phyloP scores from a whole-genome alignment of 169 alveolate species.

The Cryptosporidium sp. region DNA sequence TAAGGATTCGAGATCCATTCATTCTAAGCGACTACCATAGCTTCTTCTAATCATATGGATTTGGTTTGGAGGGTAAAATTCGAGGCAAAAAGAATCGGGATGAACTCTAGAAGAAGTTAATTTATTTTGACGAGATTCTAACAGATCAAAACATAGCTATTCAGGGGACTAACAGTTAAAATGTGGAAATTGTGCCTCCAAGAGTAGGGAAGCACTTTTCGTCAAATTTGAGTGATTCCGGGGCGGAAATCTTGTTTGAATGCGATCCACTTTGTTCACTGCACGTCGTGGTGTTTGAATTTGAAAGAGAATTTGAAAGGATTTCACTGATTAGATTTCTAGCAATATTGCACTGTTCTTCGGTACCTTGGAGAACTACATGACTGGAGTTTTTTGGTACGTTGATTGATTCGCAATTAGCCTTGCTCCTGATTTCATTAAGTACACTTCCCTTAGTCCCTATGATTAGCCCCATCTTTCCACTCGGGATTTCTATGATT shows the following conservation, averaged over 20 bases:
- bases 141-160: background rate
- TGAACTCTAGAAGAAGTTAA: background rate
- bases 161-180: background rate
- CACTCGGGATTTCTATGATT: conserved; percentile 54
- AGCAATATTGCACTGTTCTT: conserved; percentile 73
- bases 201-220: conserved; percentile 74
- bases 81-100: background rate
- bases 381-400: conserved; percentile 63
- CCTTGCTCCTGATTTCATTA: conserved; percentile 55
- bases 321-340: conserved; percentile 63
- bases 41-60: background rate
- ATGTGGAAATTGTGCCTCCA: conserved; percentile 26
- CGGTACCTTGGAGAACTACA: conserved; percentile 62
- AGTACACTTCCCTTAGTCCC: conserved; percentile 65
- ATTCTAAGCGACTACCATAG: too few relatives aligned
- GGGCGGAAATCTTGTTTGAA: conserved; percentile 19
- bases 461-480: conserved; percentile 62
- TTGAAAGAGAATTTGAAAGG: conserved; percentile 36
- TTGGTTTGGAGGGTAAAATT: background rate
- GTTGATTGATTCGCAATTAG: conserved; percentile 62
- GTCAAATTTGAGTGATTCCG: conserved; percentile 52
- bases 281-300: conserved; percentile 55
- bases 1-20: background rate
- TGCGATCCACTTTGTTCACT: conserved; percentile 34
- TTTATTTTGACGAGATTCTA: background rate